These are phyloP conservation scores for Dictyostelium purpureum DNA, from an alignment of 78 protist genomes.

Conservation along the genomic window DNA sequence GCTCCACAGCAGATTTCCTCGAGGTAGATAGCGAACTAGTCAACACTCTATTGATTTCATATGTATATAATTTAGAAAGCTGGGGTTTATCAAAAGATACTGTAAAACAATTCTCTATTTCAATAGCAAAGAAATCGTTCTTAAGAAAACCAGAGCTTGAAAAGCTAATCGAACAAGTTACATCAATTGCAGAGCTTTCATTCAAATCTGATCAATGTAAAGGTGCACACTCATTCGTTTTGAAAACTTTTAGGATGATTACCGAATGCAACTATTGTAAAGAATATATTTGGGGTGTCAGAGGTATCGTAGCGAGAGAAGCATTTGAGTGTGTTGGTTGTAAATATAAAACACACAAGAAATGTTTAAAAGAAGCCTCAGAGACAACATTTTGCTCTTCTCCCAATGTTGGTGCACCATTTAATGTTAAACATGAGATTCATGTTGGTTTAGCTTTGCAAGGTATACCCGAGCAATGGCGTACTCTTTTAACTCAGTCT, in stretches of 20 bases:
- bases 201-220: constrained; percentile 34
- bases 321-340: constrained; percentile 80
- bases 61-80: constrained; percentile 41
- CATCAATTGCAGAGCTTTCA: constrained; percentile 12
- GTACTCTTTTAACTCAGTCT: constrained; percentile 23
- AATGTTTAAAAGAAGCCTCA: constrained; percentile 52
- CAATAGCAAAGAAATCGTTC: constrained; percentile 27
- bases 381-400: constrained; percentile 32
- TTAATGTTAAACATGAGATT: constrained; percentile 83
- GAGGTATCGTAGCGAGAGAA: constrained; percentile 61
- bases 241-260: constrained; percentile 45
- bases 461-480: constrained; percentile 75
- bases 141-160: neutral
- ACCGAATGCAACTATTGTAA: constrained; percentile 61
- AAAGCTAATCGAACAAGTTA: neutral
- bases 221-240: constrained; percentile 58
- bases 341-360: constrained; percentile 68
- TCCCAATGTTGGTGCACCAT: constrained; percentile 83
- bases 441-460: constrained; percentile 83
- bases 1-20: neutral
- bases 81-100: constrained; percentile 53
- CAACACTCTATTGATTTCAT: constrained; percentile 30
- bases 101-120: constrained; percentile 25
- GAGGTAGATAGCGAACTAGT: constrained; percentile 53
- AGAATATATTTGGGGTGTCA: constrained; percentile 71